A percentile compares a stretch with the other conserved stretches of the same genome.
phyloP scores from a whole-genome alignment of 2,329 filamentous ascomycete genomes.

The Penicillium nordicum region DNA sequence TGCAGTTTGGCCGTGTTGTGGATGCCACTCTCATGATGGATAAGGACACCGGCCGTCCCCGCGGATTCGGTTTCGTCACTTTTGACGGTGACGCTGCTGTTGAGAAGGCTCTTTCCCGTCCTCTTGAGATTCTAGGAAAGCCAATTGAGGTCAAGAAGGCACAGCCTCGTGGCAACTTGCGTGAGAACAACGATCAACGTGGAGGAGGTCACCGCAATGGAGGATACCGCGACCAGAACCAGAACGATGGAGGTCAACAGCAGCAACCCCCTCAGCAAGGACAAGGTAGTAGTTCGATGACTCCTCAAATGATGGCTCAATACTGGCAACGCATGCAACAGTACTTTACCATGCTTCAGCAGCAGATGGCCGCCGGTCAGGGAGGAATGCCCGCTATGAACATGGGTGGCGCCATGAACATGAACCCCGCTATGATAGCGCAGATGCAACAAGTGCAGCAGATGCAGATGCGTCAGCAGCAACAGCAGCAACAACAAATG shows the following conservation, averaged over 20 bases:
- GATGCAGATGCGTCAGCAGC: conserved; percentile 45
- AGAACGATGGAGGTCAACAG: conserved; percentile 43
- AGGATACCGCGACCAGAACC: conserved; percentile 40
- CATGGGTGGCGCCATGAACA: conserved; percentile 66
- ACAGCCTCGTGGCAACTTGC: conserved; percentile 88
- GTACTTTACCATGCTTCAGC: conserved; percentile 92
- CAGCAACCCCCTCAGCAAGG: conserved; percentile 49
- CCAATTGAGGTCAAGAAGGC: conserved; percentile 98
- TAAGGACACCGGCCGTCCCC: conserved; percentile 94
- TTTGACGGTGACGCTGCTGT: conserved; percentile 96
- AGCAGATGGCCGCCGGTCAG: conserved; percentile 66
- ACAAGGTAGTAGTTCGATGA: conserved; percentile 65
- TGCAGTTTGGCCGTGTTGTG: conserved; percentile 90
- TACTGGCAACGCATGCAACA: conserved; percentile 99
- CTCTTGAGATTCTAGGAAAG: conserved; percentile 90
- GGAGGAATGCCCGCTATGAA: conserved; percentile 45
- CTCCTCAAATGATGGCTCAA: conserved; percentile 94
- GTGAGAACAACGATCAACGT: conserved; percentile 72
- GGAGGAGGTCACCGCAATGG: conserved; percentile 37
- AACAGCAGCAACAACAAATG: conserved; percentile 54
- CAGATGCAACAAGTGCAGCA: conserved; percentile 65
- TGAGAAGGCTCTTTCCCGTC: conserved; percentile 79
- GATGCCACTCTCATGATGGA: conserved; percentile 99
- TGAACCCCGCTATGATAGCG: conserved; percentile 74
- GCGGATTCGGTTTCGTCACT: conserved; percentile 96